Conservation (phyloP, 169 alveolate genomes). For the Plasmodium reichenowi region DNA sequence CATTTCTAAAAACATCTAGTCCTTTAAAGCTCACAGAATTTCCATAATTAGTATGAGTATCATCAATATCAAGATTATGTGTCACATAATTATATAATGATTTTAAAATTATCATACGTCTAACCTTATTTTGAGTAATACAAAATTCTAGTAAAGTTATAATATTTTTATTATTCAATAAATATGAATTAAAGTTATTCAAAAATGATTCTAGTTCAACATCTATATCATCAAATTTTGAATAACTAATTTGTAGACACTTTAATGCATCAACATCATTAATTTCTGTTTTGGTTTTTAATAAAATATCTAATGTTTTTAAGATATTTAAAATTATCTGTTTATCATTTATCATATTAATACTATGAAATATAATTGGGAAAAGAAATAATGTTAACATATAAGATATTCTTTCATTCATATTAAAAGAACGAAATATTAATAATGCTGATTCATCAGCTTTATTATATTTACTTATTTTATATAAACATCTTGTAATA, state of each 20-base stretch:
- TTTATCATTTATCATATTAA: slow-evolving; percentile 69
- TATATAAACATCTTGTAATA: slow-evolving; percentile 58
- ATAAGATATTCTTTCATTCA: slow-evolving; percentile 59
- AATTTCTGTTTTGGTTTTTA: slow-evolving; percentile 36
- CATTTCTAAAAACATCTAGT: slow-evolving; percentile 16
- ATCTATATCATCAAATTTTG: slow-evolving; percentile 51
- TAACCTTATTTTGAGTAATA: slow-evolving; percentile 40
- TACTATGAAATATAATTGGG: slow-evolving; percentile 68
- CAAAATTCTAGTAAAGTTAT: slow-evolving; percentile 50
- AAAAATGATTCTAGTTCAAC: slow-evolving; percentile 69
- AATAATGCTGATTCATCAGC: slow-evolving; percentile 66
- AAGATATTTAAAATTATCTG: slow-evolving; percentile 40
- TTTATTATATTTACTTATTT: slow-evolving; percentile 72
- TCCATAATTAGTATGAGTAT: neutral
- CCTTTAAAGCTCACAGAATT: too few species aligned
- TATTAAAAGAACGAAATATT: slow-evolving; percentile 68
- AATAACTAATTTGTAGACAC: slow-evolving; percentile 67
- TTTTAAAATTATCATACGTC: slow-evolving; percentile 35
- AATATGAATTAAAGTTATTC: slow-evolving; percentile 57
- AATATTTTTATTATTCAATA: slow-evolving; percentile 50
- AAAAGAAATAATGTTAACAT: slow-evolving; percentile 58
- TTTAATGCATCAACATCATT: slow-evolving; percentile 69
- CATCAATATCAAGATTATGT: neutral
- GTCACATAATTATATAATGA: slow-evolving; percentile 48
- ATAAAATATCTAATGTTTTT: slow-evolving; percentile 66